Conservation (phyloP, 192 early-diverging fungal genomes). For the Glomus cerebriforme region DNA sequence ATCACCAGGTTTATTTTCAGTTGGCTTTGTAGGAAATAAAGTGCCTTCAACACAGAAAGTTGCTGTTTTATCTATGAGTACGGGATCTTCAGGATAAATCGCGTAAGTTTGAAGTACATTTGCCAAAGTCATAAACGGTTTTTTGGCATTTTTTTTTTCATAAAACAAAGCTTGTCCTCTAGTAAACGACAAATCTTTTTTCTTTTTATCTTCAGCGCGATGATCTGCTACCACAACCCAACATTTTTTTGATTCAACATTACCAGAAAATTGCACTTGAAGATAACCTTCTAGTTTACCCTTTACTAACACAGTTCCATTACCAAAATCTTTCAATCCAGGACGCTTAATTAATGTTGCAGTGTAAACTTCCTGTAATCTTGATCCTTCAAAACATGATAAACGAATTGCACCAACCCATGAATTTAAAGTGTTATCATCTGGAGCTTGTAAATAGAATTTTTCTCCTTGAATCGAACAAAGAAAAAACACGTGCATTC, state of each 20-base stretch:
- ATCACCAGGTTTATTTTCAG: slow-evolving; percentile 19
- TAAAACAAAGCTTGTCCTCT: slow-evolving; percentile 57
- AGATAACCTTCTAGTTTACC: slow-evolving; percentile 58
- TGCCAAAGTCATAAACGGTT: slow-evolving; percentile 49
- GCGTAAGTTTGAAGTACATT: slow-evolving; percentile 61
- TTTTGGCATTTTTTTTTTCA: slow-evolving; percentile 52
- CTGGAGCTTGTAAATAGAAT: slow-evolving; percentile 51
- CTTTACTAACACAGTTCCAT: slow-evolving; percentile 54
- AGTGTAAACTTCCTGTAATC: slow-evolving; percentile 78
- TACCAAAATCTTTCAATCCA: slow-evolving; percentile 47
- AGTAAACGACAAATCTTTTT: slow-evolving; percentile 45
- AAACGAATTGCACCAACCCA: slow-evolving; percentile 76
- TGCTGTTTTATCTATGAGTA: slow-evolving; percentile 42
- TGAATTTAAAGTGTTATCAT: slow-evolving; percentile 56
- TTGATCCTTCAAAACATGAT: slow-evolving; percentile 71
- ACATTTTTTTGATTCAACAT: slow-evolving; percentile 49
- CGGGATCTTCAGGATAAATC: slow-evolving; percentile 52
- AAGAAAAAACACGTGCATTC: slow-evolving; percentile 70
- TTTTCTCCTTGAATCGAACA: slow-evolving; percentile 37
- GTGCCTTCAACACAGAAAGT: slow-evolving; percentile 47
- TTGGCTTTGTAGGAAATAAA: slow-evolving; percentile 26
- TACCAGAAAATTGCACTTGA: slow-evolving; percentile 54
- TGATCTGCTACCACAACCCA: slow-evolving; percentile 58
- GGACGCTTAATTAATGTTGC: slow-evolving; percentile 50
- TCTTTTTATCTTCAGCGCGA: slow-evolving; percentile 53